Percentiles rank a stretch among this genome's conserved stretches.
Evolutionary conservation across 257 asterid species (phyloP).

Genomic region (Solanum neorickii): DNA sequence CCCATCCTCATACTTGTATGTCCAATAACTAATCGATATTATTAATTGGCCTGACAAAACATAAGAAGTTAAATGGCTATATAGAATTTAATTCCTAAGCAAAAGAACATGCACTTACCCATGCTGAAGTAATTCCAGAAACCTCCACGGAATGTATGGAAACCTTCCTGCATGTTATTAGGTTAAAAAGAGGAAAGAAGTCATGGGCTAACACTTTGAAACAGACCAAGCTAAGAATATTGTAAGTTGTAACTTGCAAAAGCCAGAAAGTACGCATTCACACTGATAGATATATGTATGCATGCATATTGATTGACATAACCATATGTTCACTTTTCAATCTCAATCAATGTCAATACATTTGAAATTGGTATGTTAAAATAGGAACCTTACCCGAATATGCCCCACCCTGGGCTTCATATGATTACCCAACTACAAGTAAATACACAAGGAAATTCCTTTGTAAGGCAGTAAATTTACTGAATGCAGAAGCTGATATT

Average conservation of each 20-base stretch:
- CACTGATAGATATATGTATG: not conserved
- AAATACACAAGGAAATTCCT: not conserved
- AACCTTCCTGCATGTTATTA: constrained; percentile 26
- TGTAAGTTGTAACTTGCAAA: not conserved
- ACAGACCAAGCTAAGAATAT: not conserved
- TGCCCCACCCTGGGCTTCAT: not conserved
- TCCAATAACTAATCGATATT: not conserved
- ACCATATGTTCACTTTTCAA: not conserved
- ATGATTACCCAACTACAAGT: not conserved
- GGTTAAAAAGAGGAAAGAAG: not conserved
- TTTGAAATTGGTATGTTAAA: not conserved
- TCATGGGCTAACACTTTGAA: not conserved
- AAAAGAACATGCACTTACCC: constrained; percentile 22
- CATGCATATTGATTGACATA: not conserved
- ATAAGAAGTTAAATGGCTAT: not conserved
- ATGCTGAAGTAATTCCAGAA: constrained; percentile 54
- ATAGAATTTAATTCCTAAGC: not conserved
- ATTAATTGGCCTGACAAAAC: not conserved
- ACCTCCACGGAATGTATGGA: constrained; percentile 38
- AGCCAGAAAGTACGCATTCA: not conserved
- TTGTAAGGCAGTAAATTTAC: not conserved
- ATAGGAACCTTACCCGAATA: not conserved
- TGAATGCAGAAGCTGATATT: not conserved
- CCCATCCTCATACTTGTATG: not conserved
- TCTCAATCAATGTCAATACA: not conserved